Base-by-base conservation (phyloP, 1,139 yeast genomes). In the Candida pseudoviswanathii region DNA sequence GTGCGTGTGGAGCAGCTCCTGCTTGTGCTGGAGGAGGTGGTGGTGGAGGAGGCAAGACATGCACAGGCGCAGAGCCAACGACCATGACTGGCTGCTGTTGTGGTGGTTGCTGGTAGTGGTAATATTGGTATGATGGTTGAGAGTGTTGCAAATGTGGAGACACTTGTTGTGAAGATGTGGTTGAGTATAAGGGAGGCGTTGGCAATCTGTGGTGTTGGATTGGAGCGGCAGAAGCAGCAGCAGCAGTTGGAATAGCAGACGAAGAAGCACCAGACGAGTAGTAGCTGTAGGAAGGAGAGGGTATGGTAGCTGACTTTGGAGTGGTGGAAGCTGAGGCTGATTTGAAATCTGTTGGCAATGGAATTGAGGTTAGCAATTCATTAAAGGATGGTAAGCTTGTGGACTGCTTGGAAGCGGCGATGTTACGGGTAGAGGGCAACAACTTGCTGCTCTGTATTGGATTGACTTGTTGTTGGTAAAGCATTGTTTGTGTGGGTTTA, bases 281-380 rank as follows among this genome's bases (percentile, higher is more conserved):
- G 34, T 47, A 51, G 9, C 43, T 33, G 25, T 45, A 40, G 24
- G 51, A 30, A 11, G 54, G 50, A n/a, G 49, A 26, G 26, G 47
- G 38, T 31, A 44, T 4, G 40, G 37, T 34, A 33, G 47, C 9
- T 22, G 42, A 27, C 10, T 37, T 22, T 36, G 47, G 33, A 25
- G 39, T 39, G 32, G 32, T 44, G 25, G 45, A 43, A 41, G 27
- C 40, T n/a, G 43, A 45, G 5, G 44, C 27, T 29, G 59, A 52
- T 38, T 60, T 60, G 49, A 64, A 62, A 45, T 67, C 72, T 11
- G 56, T 61, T 4, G 73, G 70, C 44, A 67, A 59, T 29, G 75
- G 76, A 29, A 73, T 69, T 30, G 70, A 65, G 1, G 73, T 71
- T 25, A 73, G 53, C 46, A 73, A 64, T 55, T 73, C 78, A 47